phyloP scores from a whole-genome alignment of 2,329 filamentous ascomycete genomes.

The Ophiocordyceps polyrhachis-furcata region DNA sequence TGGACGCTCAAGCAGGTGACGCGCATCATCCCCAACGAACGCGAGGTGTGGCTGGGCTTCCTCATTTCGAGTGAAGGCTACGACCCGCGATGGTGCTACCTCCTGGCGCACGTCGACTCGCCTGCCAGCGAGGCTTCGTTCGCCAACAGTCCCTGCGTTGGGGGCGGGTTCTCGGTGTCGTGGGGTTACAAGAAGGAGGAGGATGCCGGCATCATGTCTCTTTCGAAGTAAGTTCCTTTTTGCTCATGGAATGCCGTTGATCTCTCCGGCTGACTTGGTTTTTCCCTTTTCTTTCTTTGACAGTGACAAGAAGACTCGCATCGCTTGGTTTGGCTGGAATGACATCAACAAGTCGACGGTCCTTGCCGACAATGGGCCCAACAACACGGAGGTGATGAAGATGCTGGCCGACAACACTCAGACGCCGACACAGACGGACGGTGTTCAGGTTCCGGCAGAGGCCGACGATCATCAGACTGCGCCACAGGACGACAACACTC shows the following conservation, averaged over 20 bases:
- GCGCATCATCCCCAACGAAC: not conserved
- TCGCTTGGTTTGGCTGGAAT: slow-evolving; percentile 11
- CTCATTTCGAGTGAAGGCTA: slow-evolving; percentile 3
- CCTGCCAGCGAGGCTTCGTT: slow-evolving; percentile 9
- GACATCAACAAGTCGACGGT: slow-evolving; percentile 5
- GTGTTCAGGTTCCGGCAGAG: no score
- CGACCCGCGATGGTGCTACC: slow-evolving; percentile 3
- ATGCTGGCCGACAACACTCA: no score
- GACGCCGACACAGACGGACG: no score
- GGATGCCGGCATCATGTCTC: slow-evolving; percentile 12
- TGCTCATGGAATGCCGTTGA: no score
- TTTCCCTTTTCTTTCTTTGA: not conserved
- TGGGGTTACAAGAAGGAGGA: slow-evolving; percentile 13
- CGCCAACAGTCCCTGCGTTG: slow-evolving; percentile 6
- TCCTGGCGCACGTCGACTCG: slow-evolving; percentile 2
- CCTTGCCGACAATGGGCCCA: slow-evolving; percentile 6
- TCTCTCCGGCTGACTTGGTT: not conserved
- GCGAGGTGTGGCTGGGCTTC: slow-evolving; percentile 3
- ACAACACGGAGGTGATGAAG: slow-evolving; percentile 1
- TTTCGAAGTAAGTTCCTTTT: slow-evolving; percentile 9
- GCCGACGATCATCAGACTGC: no score
- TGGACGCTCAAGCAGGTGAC: not conserved
- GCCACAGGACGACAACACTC: no score
- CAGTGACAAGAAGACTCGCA: slow-evolving; percentile 1
- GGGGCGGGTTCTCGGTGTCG: slow-evolving; percentile 11